Conservation (phyloP, 139 green algal species). For the Auxenochlorella pyrenoidosa region DNA sequence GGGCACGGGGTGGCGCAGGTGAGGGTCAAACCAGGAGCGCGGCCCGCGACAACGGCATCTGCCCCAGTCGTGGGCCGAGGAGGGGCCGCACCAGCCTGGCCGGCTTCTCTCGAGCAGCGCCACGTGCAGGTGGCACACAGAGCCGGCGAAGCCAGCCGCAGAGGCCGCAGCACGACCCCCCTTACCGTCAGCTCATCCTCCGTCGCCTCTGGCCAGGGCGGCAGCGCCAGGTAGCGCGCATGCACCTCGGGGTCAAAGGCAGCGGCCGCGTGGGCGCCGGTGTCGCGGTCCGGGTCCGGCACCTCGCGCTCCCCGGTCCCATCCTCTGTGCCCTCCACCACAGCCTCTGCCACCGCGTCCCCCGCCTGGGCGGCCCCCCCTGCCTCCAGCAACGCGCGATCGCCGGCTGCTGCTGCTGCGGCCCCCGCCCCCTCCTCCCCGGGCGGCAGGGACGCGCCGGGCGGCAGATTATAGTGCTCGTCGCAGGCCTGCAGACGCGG, state of each 20-base stretch:
- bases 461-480: conserved; percentile 7
- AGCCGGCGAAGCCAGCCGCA: too few species aligned
- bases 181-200: conserved; percentile 13
- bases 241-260: conserved; percentile 3
- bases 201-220: not conserved
- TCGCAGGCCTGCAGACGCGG: not conserved
- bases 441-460: not conserved
- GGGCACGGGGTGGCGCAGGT: not conserved
- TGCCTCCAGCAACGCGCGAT: too few species aligned
- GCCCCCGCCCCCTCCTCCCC: too few species aligned
- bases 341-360: not conserved
- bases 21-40: too few species aligned
- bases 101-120: too few species aligned
- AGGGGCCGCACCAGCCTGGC: too few species aligned
- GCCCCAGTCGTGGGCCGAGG: too few species aligned
- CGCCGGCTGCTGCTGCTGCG: too few species aligned
- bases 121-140: too few species aligned
- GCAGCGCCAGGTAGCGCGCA: conserved; percentile 1
- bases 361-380: not conserved
- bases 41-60: not conserved
- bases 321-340: not conserved
- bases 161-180: too few species aligned
- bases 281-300: not conserved
- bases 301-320: not conserved
- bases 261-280: not conserved